Evolutionary conservation across 768 basidiomycete species (phyloP).

Genomic region (Rhizopogon sp.): DNA sequence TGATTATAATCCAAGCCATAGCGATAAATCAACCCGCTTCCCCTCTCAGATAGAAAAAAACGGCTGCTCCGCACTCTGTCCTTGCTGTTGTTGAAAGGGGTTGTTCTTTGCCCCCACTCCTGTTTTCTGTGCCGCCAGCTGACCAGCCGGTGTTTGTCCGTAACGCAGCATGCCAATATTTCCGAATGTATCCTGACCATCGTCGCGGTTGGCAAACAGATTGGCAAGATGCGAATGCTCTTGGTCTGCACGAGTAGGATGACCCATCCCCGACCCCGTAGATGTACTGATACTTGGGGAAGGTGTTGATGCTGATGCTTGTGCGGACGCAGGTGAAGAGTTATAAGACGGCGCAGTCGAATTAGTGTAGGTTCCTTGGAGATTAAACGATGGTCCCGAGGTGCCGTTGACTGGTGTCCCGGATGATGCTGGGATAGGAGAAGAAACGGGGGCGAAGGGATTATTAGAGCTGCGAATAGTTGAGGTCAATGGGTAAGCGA

Average conservation of each 20-base stretch:
- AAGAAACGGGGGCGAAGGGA: slow-evolving; percentile 67
- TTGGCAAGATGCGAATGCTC: slow-evolving; percentile 70
- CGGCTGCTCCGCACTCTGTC: slow-evolving; percentile 59
- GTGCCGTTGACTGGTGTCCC: slow-evolving; percentile 27
- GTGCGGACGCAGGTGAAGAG: slow-evolving; percentile 36
- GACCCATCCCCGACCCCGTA: slow-evolving; percentile 8
- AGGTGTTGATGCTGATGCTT: slow-evolving; percentile 38
- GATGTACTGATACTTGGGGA: slow-evolving; percentile 27
- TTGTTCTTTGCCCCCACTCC: slow-evolving; percentile 54
- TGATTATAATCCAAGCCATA: slow-evolving; percentile 9
- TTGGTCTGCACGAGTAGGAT: slow-evolving; percentile 54
- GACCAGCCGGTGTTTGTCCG: slow-evolving; percentile 53
- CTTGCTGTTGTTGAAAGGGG: slow-evolving; percentile 53
- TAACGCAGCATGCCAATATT: slow-evolving; percentile 79
- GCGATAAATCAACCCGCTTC: neutral
- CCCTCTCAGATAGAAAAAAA: slow-evolving; percentile 66
- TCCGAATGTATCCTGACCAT: slow-evolving; percentile 94
- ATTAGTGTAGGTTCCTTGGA: slow-evolving; percentile 63
- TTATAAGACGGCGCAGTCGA: slow-evolving; percentile 26
- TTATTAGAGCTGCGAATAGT: slow-evolving; percentile 75
- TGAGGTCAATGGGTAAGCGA: slow-evolving; percentile 8
- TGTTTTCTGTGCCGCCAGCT: slow-evolving; percentile 40
- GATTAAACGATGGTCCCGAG: slow-evolving; percentile 54
- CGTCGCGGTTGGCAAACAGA: slow-evolving; percentile 84
- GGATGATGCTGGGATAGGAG: slow-evolving; percentile 26